Evolutionary conservation across 495 filamentous ascomycete genomes (phyloP), one percentile per base, ranked within the genome.

Genomic region (Astrocystis sublimbata): DNA sequence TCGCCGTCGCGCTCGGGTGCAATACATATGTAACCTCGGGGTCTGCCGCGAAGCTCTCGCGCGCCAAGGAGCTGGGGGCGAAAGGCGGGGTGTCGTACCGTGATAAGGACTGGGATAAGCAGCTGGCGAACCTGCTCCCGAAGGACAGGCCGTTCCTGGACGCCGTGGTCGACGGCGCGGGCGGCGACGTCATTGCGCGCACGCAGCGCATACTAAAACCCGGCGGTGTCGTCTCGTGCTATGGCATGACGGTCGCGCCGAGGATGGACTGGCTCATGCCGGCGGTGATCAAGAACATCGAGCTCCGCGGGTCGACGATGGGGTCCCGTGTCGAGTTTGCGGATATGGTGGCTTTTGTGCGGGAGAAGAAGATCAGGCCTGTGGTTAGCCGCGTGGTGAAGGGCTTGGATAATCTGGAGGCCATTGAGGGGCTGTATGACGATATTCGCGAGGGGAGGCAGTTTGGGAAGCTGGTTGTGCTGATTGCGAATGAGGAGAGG

Each of bases 241-340:
- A 93, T 67, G 90, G 90, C 35, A 92, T 93, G 90, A 93, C 90
- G 10, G 77, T 88, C 3, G 81, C 79, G 12, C 89, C 89, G 0
- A 86, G 86, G 73, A 88, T 90, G 81, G 81, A 89, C 17, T 92
- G 86, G 75, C 64, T 78, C 13, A 91, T 92, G 85, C 67, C 74
- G 61, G 88, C 89, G 3, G 84, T 90, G n/a, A 68, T 92, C 51
- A 88, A 85, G 71, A 92, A 93, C 65, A 78, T 93, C 49, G 90
- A 92, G 65, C 78, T 92, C 7, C 79, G 77, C 43, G 88, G 88
- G 31, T 84, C 79, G 12, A 92, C 89, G 2, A 92, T 92, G 89
- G 90, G 90, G 12, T 89, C 86, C 21, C 83, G 86, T 45, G 82
- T 78, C 65, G 90, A 93, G 73, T 92, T 92, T 67, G 71, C 75